phyloP scores from a whole-genome alignment of 345 rosid genomes.

The Eucalyptus guilfoylei region DNA sequence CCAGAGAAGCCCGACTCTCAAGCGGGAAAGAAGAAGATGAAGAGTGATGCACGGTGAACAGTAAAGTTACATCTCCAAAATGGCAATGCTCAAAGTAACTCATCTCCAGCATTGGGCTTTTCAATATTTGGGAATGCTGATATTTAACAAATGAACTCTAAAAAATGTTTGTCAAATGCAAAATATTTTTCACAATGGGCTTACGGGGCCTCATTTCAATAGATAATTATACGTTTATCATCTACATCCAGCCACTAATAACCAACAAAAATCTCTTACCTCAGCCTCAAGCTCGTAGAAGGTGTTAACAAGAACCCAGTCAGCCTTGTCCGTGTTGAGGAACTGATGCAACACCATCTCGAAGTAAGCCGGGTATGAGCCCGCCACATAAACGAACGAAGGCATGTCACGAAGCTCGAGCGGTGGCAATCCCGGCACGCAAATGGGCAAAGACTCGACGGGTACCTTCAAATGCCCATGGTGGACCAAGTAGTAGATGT shows the following conservation, averaged over 20 bases:
- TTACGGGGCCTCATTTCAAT: accelerated
- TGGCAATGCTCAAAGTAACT: too few species aligned
- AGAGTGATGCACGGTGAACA: too few species aligned
- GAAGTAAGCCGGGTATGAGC: slow-evolving; percentile 35
- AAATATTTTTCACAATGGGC: too few species aligned
- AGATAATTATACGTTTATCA: neutral
- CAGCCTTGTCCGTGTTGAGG: slow-evolving; percentile 26
- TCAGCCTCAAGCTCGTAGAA: slow-evolving; percentile 31
- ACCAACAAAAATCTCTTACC: neutral
- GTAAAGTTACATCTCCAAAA: too few species aligned
- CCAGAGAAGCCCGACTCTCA: too few species aligned
- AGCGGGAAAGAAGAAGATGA: too few species aligned
- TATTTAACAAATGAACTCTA: too few species aligned
- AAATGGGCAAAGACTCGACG: neutral
- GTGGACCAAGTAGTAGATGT: slow-evolving; percentile 27
- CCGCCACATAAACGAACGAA: slow-evolving; percentile 21
- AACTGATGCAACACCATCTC: slow-evolving; percentile 46
- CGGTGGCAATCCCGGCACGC: slow-evolving; percentile 10
- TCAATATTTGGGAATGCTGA: too few species aligned
- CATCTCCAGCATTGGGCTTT: too few species aligned
- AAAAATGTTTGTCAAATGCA: too few species aligned
- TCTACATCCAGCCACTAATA: accelerated
- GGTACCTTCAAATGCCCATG: slow-evolving; percentile 31
- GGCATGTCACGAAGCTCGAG: slow-evolving; percentile 52
- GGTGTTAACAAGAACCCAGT: slow-evolving; percentile 32